phyloP scores from a whole-genome alignment of 805 yeast species.

The Cyberlindnera saturnus region DNA sequence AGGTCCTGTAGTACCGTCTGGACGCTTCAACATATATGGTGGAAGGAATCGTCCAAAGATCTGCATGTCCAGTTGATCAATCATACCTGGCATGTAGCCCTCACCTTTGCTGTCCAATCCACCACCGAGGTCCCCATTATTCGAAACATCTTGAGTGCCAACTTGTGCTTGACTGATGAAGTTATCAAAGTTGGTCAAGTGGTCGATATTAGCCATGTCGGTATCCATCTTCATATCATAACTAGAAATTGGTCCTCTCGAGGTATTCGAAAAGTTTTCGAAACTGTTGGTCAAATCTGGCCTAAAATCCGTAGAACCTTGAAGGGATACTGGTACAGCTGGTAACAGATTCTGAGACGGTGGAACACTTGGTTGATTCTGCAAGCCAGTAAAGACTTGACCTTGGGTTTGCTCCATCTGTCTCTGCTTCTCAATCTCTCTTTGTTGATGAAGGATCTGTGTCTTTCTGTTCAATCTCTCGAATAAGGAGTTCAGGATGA shows the following conservation, averaged over 20 bases:
- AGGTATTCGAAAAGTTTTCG: constrained; percentile 3
- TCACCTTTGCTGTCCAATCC: constrained; percentile 6
- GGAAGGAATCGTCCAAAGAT: constrained; percentile 80
- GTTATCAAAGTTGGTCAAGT: constrained; percentile 24
- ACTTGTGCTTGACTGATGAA: constrained; percentile 19
- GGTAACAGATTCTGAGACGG: constrained; percentile 20
- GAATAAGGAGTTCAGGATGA: constrained; percentile 70
- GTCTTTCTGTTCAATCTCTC: constrained; percentile 74
- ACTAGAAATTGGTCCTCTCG: constrained; percentile 6
- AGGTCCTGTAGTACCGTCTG: constrained; percentile 21
- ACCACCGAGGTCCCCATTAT: not conserved
- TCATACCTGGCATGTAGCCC: constrained; percentile 67
- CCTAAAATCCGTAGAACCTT: not conserved
- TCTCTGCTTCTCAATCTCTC: constrained; percentile 13
- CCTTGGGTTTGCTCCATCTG: constrained; percentile 10
- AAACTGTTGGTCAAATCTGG: constrained; percentile 1
- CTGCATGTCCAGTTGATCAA: constrained; percentile 80
- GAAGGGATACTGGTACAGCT: not conserved
- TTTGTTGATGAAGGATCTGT: constrained; percentile 36
- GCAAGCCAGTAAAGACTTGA: constrained; percentile 4
- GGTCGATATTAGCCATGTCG: constrained; percentile 21
- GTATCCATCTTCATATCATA: constrained; percentile 18
- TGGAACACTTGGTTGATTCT: constrained; percentile 16
- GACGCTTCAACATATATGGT: constrained; percentile 62
- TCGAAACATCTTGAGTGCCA: not conserved